phyloP scores from a whole-genome alignment of 345 rosid genomes.

The Psidium guajava region DNA sequence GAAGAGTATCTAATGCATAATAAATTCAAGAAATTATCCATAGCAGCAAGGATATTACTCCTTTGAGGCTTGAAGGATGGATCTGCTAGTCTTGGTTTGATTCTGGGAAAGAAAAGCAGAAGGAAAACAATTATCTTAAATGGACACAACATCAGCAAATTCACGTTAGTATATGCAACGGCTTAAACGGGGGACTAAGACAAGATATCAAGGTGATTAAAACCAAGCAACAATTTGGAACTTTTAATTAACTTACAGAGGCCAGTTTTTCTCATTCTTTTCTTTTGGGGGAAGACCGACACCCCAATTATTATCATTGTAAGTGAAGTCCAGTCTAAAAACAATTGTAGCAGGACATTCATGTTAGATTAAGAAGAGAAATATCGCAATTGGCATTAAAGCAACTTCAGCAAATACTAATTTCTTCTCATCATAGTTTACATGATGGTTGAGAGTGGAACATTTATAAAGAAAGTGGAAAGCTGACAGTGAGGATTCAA shows the following conservation, averaged over 20 bases:
- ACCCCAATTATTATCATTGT: conserved; percentile 80
- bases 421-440: neutral
- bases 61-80: conserved; percentile 80
- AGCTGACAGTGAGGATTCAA: neutral
- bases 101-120: conserved; percentile 25
- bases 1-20: conserved; percentile 83
- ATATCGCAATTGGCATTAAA: neutral
- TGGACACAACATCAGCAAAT: neutral
- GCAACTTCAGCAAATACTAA: neutral
- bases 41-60: conserved; percentile 57
- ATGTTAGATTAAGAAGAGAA: neutral
- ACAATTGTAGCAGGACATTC: neutral
- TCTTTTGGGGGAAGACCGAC: conserved; percentile 92
- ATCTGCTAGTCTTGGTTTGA: conserved; percentile 79
- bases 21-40: conserved; percentile 53
- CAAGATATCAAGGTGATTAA: neutral
- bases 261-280: conserved; percentile 81
- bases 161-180: neutral
- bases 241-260: conserved; percentile 39
- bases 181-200: neutral
- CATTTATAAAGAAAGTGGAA: neutral
- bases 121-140: neutral
- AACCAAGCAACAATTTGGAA: neutral
- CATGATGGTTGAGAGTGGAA: neutral
- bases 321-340: conserved; percentile 77